Evolutionary conservation across 2,329 filamentous ascomycete genomes (phyloP), one percentile per base, ranked within the genome.

Genomic region (Coniochaeta ligniaria): DNA sequence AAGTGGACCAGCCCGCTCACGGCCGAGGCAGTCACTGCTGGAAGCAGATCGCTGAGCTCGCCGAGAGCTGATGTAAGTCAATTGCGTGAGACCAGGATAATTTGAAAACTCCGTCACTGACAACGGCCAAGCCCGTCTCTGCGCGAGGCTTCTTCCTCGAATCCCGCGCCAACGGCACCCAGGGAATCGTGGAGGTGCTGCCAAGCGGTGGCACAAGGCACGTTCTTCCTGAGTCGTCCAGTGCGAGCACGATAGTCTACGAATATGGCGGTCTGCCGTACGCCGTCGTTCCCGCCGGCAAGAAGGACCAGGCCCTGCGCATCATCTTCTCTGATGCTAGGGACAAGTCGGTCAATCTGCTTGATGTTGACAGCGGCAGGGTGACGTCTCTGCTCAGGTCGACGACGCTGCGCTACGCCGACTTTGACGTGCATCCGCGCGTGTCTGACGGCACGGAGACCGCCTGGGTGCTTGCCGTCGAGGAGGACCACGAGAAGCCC

Each of bases 241-340:
- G 73, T 61, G 79, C 75, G 5, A 68, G 72, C 52, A 80, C 77
- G 28, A 72, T 68, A 1, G 76, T 83, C 17, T 81, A 84, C 62
- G 81, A 82, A 62, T 83, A 84, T 58, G 82, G 82, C 1, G 81
- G 80, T 12, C 75, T 75, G 3, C 70, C 79, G 0, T 77, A 78
- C 57, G 73, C 73, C 2, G 66, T 79, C 6, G 63, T 76, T 1
- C 66, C 66, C 59, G 65, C 43, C 5, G 36, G 55, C 6, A 28
- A 24, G 16, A 22, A 22, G 9, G 7, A 57, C 31, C 14, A 22
- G 20, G n/a, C 54, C 12, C 57, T 62, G 52, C 59, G 59, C 58
- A 67, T 71, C 63, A 68, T 71, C 57, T 71, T 69, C 58, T 70
- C 68, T 9, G 66, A 67, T 33, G 63, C 67, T 57, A 67, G 67